These are phyloP conservation scores for Puccinia sorghi DNA, from an alignment of 1,284 basidiomycete genomes.

Conservation along the genomic window DNA sequence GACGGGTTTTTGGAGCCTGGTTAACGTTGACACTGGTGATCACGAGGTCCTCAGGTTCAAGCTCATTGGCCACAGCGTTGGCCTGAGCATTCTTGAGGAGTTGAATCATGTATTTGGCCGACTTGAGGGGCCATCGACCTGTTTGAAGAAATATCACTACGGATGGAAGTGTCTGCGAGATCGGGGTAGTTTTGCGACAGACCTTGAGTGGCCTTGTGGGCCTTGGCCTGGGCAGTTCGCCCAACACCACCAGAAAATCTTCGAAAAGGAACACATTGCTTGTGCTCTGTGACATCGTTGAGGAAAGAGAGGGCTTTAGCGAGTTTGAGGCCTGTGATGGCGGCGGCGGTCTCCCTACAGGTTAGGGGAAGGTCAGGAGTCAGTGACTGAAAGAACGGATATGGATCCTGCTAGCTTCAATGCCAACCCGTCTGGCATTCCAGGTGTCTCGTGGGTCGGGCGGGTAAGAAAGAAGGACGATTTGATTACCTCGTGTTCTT, in stretches of 20 bases:
- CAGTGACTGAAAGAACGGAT: slow-evolving; percentile 19
- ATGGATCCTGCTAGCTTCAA: not conserved
- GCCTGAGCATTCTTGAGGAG: slow-evolving; percentile 99
- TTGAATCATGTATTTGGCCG: slow-evolving; percentile 89
- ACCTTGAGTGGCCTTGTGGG: slow-evolving; percentile 97
- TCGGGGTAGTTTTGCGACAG: slow-evolving; percentile 56
- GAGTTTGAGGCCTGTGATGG: slow-evolving; percentile 78
- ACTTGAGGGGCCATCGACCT: slow-evolving; percentile 99
- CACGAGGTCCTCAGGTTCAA: slow-evolving; percentile 84
- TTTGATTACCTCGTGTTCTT: slow-evolving; percentile 96
- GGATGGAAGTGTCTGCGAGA: slow-evolving; percentile 10
- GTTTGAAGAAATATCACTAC: slow-evolving; percentile 18
- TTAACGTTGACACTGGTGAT: slow-evolving; percentile 99
- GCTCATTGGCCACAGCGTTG: slow-evolving; percentile 97
- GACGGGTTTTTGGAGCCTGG: slow-evolving; percentile 99
- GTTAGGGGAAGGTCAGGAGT: slow-evolving; percentile 1
- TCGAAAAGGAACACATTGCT: slow-evolving; percentile 95
- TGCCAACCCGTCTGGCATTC: not conserved
- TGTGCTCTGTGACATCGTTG: slow-evolving; percentile 91
- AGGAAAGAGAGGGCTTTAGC: slow-evolving; percentile 96
- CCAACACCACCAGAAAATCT: slow-evolving; percentile 96
- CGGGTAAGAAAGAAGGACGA: not conserved
- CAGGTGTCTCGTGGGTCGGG: not conserved
- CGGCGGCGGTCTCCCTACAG: slow-evolving; percentile 59
- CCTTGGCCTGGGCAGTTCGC: slow-evolving; percentile 93